Conservation (phyloP, 306 rosid genomes). For the Cicer judaicum region DNA sequence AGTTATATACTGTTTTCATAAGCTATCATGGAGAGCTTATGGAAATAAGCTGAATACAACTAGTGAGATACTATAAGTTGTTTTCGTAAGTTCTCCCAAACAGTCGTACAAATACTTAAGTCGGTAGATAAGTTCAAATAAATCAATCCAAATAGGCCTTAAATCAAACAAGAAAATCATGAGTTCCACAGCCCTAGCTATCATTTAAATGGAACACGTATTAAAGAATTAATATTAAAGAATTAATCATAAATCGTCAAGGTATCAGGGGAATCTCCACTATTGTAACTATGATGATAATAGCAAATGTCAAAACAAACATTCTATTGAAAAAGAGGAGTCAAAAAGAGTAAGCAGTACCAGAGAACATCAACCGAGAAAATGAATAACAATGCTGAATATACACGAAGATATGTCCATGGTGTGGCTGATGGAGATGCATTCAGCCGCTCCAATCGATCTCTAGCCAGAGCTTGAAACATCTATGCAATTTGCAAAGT, state of each 20-base stretch:
- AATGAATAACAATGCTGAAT: slow-evolving; percentile 81
- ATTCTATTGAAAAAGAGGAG: slow-evolving; percentile 9
- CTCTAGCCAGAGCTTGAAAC: slow-evolving; percentile 99
- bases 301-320: slow-evolving; percentile 15
- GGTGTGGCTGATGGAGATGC: slow-evolving; percentile 98
- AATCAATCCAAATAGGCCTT: no score
- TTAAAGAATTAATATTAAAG: neutral
- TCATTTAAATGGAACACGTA: neutral
- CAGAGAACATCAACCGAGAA: slow-evolving; percentile 78
- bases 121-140: no score
- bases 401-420: slow-evolving; percentile 89
- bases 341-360: slow-evolving; percentile 52
- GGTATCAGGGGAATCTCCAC: slow-evolving; percentile 19
- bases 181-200: slow-evolving; percentile 1
- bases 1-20: no score
- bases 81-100: no score
- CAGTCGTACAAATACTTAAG: no score
- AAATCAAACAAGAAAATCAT: slow-evolving; percentile 21
- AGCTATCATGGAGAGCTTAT: no score
- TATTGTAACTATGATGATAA: neutral
- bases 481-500: slow-evolving; percentile 61
- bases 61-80: no score
- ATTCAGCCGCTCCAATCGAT: slow-evolving; percentile 86
- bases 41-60: no score
- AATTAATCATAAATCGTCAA: neutral